Conservation (phyloP, 371 early-diverging fungal genomes). For the Mortierella polycephala region DNA sequence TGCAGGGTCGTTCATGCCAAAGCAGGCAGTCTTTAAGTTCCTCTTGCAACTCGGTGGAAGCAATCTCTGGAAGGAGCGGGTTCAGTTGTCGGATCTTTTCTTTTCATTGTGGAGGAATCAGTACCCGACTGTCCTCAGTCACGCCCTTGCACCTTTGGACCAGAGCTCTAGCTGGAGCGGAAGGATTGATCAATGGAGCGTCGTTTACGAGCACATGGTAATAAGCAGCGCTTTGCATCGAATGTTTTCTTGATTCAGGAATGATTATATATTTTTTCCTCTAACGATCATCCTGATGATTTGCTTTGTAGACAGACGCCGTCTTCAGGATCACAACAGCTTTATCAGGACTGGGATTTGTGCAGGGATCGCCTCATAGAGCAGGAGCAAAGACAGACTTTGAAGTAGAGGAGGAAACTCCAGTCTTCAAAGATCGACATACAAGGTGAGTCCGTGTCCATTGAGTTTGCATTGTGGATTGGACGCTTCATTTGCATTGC, state of each 20-base stretch:
- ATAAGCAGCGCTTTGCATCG: neutral
- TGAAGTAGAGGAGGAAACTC: constrained; percentile 60
- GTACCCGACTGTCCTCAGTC: constrained; percentile 67
- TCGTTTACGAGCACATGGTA: constrained; percentile 59
- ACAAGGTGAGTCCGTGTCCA: constrained; percentile 44
- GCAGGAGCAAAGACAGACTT: constrained; percentile 55
- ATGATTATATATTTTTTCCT: neutral
- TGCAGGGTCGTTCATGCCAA: constrained; percentile 66
- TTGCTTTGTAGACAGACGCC: constrained; percentile 60
- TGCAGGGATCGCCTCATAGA: constrained; percentile 57
- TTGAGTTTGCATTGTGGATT: neutral
- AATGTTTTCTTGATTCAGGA: no score
- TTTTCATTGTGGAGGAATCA: constrained; percentile 75
- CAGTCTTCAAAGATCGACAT: constrained; percentile 60
- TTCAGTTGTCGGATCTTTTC: constrained; percentile 65
- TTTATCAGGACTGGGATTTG: constrained; percentile 56
- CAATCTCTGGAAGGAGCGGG: constrained; percentile 63
- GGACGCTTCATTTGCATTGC: neutral
- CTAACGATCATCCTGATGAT: neutral
- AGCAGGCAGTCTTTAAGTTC: constrained; percentile 61
- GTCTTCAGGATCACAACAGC: constrained; percentile 58
- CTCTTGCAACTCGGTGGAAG: constrained; percentile 67
- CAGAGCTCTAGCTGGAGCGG: constrained; percentile 60
- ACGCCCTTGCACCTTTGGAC: constrained; percentile 60
- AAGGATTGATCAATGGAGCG: constrained; percentile 57